Evolutionary conservation across 345 rosid species (phyloP), one percentile per base, ranked within the genome.

Genomic region (Eucalyptus erythrocorys): DNA sequence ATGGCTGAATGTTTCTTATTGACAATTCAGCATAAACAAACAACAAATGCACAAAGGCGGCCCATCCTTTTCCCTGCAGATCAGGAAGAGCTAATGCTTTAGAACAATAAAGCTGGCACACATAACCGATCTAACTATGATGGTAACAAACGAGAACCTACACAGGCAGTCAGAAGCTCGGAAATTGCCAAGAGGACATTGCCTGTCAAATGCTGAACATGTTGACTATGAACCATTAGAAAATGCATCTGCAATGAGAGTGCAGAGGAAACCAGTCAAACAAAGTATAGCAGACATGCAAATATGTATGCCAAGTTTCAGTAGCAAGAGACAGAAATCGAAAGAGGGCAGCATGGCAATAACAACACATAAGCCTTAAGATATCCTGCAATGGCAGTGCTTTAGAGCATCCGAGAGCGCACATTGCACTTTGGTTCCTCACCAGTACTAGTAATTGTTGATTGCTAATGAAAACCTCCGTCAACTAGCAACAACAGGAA

Each of bases 141-240:
- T 21, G 45, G 40, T 24, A 37, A 57, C 45, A 71, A 86, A 82
- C 86, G 59, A 89, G 53, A 86, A 92, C 97, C 87, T 92, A 95
- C 98, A 88, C 92, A 90, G 89, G 90, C 90, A 89, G 89, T 91
- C 64, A 95, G 81, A 88, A 90, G 92, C 89, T 93, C 92, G 0
- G 97, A 93, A 82, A 94, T 85, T 87, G 88, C 89, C 30, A 89
- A 93, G 91, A 97, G 95, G 86, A 95, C 87, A 87, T 93, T 95
- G 90, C 95, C 94, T 11, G 92, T 94, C 91, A 93, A 90, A 93
- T 96, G 97, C 87, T 90, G 95, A 93, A 95, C 85, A 90, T 91
- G 95, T 13, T 59, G 93, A 89, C 87, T 94, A 90, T 91, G 92
- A 51, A 91, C 88, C 32, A 90, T 89, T 47, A 95, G 89, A 88